Evolutionary conservation across 352 stramenopile species (phyloP).

Genomic region (Blastocystis sp.): DNA sequence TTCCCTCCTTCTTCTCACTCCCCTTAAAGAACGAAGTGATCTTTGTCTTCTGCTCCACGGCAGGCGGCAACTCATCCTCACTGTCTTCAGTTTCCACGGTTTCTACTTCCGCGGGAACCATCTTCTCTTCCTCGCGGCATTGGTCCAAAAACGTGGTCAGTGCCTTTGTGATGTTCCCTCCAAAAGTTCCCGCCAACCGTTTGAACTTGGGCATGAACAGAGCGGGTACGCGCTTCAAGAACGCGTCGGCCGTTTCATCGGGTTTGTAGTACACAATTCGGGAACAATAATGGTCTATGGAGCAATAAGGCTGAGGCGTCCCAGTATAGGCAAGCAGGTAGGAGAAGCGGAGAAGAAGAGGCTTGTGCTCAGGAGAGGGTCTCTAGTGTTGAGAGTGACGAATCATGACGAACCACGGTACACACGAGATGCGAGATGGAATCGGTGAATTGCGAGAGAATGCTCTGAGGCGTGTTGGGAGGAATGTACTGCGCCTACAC

Average conservation of each 20-base stretch:
- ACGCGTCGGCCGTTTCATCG: conserved; percentile 2
- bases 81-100: background rate
- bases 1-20: background rate
- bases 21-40: conserved; percentile 40
- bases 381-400: conserved; percentile 24
- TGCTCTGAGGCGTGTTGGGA: conserved; percentile 30
- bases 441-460: conserved; percentile 5
- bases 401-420: background rate
- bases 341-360: conserved; percentile 6
- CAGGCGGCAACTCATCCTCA: background rate
- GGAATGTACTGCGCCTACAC: conserved; percentile 1
- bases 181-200: background rate
- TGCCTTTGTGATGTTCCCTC: background rate
- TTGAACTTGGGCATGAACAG: conserved; percentile 15
- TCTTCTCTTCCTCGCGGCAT: conserved; percentile 16
- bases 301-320: background rate
- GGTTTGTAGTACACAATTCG: conserved; percentile 23
- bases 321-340: background rate
- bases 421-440: conserved; percentile 2
- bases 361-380: background rate
- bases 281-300: background rate
- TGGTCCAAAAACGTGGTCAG: background rate
- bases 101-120: background rate
- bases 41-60: conserved; percentile 4
- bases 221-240: background rate